Conservation (phyloP, 1,139 yeast genomes). For the Lodderomyces margitis region DNA sequence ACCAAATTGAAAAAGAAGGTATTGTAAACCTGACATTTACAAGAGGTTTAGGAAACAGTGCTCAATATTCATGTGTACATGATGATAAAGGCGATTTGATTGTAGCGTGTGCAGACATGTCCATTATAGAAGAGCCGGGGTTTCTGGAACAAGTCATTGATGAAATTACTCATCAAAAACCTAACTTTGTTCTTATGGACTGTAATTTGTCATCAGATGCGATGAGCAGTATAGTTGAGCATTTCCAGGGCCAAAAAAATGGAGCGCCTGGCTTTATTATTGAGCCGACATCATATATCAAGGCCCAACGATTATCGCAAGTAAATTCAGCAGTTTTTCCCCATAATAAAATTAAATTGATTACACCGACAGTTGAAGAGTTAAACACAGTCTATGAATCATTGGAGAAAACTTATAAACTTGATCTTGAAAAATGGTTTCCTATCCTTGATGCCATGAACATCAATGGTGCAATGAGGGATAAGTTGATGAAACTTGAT, state of each 20-base stretch:
- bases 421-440: slow-evolving; percentile 68
- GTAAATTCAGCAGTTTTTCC: slow-evolving; percentile 31
- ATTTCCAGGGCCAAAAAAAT: background rate
- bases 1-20: slow-evolving; percentile 20
- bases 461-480: slow-evolving; percentile 47
- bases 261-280: slow-evolving; percentile 31
- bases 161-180: slow-evolving; percentile 31
- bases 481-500: slow-evolving; percentile 12
- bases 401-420: slow-evolving; percentile 30
- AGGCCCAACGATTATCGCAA: slow-evolving; percentile 43
- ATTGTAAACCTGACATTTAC: slow-evolving; percentile 26
- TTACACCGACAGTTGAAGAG: slow-evolving; percentile 72
- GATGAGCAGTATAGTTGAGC: slow-evolving; percentile 20
- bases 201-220: slow-evolving; percentile 59
- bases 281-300: slow-evolving; percentile 77
- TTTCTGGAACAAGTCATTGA: slow-evolving; percentile 38
- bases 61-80: slow-evolving; percentile 74
- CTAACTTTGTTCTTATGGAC: slow-evolving; percentile 57
- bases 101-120: slow-evolving; percentile 86
- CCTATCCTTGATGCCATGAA: slow-evolving; percentile 65
- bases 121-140: slow-evolving; percentile 48
- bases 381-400: slow-evolving; percentile 52
- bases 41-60: slow-evolving; percentile 43
- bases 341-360: slow-evolving; percentile 33
- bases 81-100: slow-evolving; percentile 59